Evolutionary conservation across 352 stramenopile species (phyloP).

Genomic region (Phytopythium litorale): DNA sequence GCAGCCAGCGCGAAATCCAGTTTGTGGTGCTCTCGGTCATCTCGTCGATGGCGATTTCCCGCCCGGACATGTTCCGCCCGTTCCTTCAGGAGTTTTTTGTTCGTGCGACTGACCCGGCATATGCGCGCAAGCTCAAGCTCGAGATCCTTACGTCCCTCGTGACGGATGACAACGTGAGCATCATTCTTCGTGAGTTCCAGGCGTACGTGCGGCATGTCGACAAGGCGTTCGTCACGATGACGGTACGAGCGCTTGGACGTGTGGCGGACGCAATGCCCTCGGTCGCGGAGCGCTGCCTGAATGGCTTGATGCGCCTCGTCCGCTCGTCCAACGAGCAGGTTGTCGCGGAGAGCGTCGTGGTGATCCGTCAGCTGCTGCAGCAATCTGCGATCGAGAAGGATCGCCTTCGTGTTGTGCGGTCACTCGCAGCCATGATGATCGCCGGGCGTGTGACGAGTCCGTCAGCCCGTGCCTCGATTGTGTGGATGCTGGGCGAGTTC

Average conservation of each 20-base stretch:
- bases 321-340: conserved; percentile 87
- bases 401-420: conserved; percentile 70
- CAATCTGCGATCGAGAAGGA: conserved; percentile 81
- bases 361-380: conserved; percentile 94
- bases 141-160: conserved; percentile 95
- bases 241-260: conserved; percentile 91
- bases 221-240: conserved; percentile 94
- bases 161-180: conserved; percentile 89
- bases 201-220: conserved; percentile 94
- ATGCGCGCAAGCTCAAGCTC: conserved; percentile 96
- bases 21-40: conserved; percentile 97
- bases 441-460: conserved; percentile 63
- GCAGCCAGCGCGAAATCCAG: conserved; percentile 96
- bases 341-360: conserved; percentile 93
- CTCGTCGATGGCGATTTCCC: conserved; percentile 91
- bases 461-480: conserved; percentile 82
- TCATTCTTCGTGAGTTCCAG: conserved; percentile 95
- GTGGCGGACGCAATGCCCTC: conserved; percentile 89
- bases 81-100: conserved; percentile 98
- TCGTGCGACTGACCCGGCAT: conserved; percentile 92
- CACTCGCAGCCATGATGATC: conserved; percentile 75
- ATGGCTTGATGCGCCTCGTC: conserved; percentile 82
- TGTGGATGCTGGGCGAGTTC: conserved; percentile 94
- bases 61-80: conserved; percentile 94
- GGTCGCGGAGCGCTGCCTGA: conserved; percentile 90